Evolutionary conservation across 1,139 yeast genomes (phyloP).

Genomic region (Meyerozyma smithsonii): DNA sequence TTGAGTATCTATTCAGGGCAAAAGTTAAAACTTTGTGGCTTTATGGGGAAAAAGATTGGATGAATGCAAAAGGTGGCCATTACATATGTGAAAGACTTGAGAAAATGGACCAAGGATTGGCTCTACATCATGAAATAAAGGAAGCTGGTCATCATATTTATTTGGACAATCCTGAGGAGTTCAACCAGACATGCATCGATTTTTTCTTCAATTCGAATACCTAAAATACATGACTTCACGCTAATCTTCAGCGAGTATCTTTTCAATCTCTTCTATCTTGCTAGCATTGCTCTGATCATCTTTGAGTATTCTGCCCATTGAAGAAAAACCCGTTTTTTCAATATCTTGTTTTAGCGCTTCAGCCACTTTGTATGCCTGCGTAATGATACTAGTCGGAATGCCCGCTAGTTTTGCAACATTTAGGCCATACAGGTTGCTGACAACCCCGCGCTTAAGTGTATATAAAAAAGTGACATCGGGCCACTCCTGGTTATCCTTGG

Average conservation of each 20-base stretch:
- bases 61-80: conserved; percentile 39
- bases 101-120: conserved; percentile 14
- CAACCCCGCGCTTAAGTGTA: conserved; percentile 53
- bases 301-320: neutral
- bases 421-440: conserved; percentile 68
- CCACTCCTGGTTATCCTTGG: conserved; percentile 26
- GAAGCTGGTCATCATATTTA: conserved; percentile 43
- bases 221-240: neutral
- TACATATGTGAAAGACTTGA: conserved; percentile 25
- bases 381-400: conserved; percentile 47
- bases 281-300: neutral
- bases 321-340: conserved; percentile 12
- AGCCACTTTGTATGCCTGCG: conserved; percentile 46
- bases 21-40: conserved; percentile 30
- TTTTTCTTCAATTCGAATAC: conserved; percentile 17
- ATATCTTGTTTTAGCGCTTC: conserved; percentile 31
- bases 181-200: conserved; percentile 24
- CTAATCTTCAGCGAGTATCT: neutral
- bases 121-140: conserved; percentile 21
- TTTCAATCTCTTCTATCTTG: neutral
- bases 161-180: conserved; percentile 33
- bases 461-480: conserved; percentile 56
- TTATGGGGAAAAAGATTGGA: conserved; percentile 45
- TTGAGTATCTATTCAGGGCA: conserved; percentile 23
- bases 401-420: conserved; percentile 75